A percentile compares a stretch with the other conserved stretches of the same genome.
Conservation (phyloP, 2,329 filamentous ascomycete genomes). For the Aureobasidium lini region DNA sequence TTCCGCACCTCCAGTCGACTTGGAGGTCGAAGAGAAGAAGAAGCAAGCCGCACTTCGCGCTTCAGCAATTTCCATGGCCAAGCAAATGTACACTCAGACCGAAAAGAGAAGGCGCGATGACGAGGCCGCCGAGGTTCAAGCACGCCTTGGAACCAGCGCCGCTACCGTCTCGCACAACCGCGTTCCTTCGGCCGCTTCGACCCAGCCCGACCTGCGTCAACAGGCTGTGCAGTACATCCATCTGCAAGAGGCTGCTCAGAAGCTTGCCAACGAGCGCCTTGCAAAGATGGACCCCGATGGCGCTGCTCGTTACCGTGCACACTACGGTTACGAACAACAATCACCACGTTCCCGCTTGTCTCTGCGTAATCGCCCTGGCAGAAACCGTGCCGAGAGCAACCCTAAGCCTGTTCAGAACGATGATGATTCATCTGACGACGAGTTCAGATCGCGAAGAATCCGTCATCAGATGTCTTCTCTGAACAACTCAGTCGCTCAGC, state of each 20-base stretch:
- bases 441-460: conserved; percentile 63
- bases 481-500: conserved; percentile 57
- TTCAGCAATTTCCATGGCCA: conserved; percentile 83
- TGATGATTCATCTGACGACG: conserved; percentile 50
- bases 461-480: conserved; percentile 73
- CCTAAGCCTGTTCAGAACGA: conserved; percentile 23
- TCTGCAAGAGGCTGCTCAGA: conserved; percentile 81
- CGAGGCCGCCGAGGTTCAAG: conserved; percentile 4
- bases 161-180: conserved; percentile 25
- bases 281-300: conserved; percentile 68
- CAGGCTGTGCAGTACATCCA: conserved; percentile 48
- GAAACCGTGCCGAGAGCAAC: conserved; percentile 16
- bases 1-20: conserved; percentile 61
- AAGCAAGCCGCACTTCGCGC: conserved; percentile 67
- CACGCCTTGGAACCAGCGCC: conserved; percentile 20
- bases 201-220: conserved; percentile 44
- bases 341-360: conserved; percentile 44
- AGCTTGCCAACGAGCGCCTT: conserved; percentile 73
- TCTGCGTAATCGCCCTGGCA: conserved; percentile 5
- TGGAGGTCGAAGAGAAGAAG: conserved; percentile 66
- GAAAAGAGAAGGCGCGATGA: conserved; percentile 57
- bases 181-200: conserved; percentile 24
- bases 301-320: conserved; percentile 60
- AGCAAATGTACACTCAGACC: conserved; percentile 64
- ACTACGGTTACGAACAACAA: conserved; percentile 60